These are phyloP conservation scores for Mycena sp. DNA, from an alignment of 1,284 basidiomycete species.

Conservation along the genomic window DNA sequence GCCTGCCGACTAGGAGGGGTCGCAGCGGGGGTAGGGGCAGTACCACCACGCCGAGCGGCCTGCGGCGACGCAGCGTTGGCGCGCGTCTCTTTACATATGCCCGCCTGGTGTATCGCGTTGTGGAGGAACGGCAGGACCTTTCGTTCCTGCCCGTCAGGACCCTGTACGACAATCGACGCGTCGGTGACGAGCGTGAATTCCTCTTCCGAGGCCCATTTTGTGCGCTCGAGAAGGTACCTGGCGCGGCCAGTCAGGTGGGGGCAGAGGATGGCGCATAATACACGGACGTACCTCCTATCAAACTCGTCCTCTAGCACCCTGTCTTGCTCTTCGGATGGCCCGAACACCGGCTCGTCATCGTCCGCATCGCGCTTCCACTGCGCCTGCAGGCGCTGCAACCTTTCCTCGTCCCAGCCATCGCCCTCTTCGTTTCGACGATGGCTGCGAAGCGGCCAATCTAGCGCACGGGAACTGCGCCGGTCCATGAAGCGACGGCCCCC, in stretches of 20 bases:
- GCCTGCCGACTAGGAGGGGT: background rate
- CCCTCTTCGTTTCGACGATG: constrained; percentile 18
- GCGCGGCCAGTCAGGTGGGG: background rate
- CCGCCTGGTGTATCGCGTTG: constrained; percentile 4
- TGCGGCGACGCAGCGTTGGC: background rate
- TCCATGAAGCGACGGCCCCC: constrained; percentile 85
- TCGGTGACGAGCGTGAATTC: constrained; percentile 21
- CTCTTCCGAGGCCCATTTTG: constrained; percentile 1
- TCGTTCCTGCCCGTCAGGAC: constrained; percentile 3
- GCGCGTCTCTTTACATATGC: background rate
- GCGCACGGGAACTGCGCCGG: constrained; percentile 53
- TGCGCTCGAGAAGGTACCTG: constrained; percentile 12
- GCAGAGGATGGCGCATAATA: background rate
- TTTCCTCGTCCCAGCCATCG: constrained; percentile 24
- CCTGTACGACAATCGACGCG: constrained; percentile 4
- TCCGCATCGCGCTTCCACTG: constrained; percentile 78
- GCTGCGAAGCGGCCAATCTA: constrained; percentile 1
- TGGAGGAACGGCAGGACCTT: constrained; percentile 16
- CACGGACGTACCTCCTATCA: constrained; percentile 58
- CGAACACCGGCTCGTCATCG: constrained; percentile 59
- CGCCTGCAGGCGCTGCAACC: constrained; percentile 56
- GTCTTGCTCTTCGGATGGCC: constrained; percentile 70
- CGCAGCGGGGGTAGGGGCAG: background rate
- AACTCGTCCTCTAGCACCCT: constrained; percentile 77
- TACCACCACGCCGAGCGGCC: no score